Percentiles rank a stretch among this genome's conserved stretches.
These are phyloP conservation scores for Plasmodium sp. DNA, from an alignment of 169 alveolate genomes.

Conservation along the genomic window DNA sequence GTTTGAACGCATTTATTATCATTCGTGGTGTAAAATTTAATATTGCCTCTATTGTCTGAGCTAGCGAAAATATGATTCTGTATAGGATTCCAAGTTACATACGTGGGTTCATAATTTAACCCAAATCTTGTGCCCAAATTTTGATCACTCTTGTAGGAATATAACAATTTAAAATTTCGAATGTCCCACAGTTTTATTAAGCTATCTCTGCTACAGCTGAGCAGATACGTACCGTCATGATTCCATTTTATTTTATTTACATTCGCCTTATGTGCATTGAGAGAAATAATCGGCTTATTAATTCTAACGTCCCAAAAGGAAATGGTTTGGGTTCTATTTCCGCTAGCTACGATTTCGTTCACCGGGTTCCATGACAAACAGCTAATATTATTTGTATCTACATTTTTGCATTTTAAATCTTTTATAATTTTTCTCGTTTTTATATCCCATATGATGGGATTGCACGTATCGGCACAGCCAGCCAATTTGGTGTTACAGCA, in stretches of 20 bases:
- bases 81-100: constrained; percentile 87
- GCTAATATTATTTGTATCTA: constrained; percentile 83
- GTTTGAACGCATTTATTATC: constrained; percentile 77
- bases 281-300: constrained; percentile 84
- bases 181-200: constrained; percentile 89
- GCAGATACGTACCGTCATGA: constrained; percentile 76
- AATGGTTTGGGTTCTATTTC: constrained; percentile 87
- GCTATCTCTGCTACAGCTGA: constrained; percentile 85
- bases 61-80: constrained; percentile 86
- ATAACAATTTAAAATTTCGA: constrained; percentile 78
- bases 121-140: constrained; percentile 14
- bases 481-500: constrained; percentile 81
- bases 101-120: constrained; percentile 78
- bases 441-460: constrained; percentile 87
- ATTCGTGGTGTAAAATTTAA: constrained; percentile 81
- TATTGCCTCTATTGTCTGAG: constrained; percentile 84
- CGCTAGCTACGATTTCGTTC: constrained; percentile 87
- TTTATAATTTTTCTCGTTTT: constrained; percentile 78
- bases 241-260: constrained; percentile 84
- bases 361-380: constrained; percentile 91
- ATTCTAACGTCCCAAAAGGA: constrained; percentile 90
- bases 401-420: constrained; percentile 76
- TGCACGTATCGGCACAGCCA: constrained; percentile 85
- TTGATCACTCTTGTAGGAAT: constrained; percentile 73
- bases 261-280: constrained; percentile 89